Evolutionary conservation across 1,139 yeast species (phyloP).

Genomic region (Williopsis jadinii): DNA sequence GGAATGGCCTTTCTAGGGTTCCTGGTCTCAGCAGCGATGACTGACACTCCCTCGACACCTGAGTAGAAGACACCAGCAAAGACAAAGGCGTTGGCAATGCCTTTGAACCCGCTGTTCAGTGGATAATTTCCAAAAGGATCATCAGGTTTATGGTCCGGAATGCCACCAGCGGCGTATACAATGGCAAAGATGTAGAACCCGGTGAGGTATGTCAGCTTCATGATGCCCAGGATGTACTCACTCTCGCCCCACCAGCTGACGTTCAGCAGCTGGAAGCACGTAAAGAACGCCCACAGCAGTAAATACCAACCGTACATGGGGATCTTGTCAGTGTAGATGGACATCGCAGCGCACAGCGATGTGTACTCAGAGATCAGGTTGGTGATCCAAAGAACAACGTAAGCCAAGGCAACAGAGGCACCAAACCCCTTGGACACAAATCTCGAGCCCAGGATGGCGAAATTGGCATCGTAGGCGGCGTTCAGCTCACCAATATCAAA

Average conservation of each 20-base stretch:
- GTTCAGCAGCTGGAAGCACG: conserved; percentile 46
- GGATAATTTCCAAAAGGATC: conserved; percentile 48
- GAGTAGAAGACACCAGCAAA: conserved; percentile 73
- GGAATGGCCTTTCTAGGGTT: conserved; percentile 76
- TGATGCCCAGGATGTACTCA: conserved; percentile 49
- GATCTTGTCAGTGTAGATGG: conserved; percentile 46
- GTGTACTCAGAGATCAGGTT: conserved; percentile 54
- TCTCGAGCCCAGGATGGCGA: conserved; percentile 45
- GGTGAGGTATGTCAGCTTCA: conserved; percentile 42
- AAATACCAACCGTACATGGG: conserved; percentile 54
- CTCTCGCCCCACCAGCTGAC: conserved; percentile 55
- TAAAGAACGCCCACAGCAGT: conserved; percentile 49
- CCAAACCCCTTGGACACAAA: conserved; percentile 52
- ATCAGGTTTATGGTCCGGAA: conserved; percentile 41
- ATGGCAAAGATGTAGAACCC: conserved; percentile 54
- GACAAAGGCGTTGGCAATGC: conserved; percentile 42
- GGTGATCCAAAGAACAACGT: conserved; percentile 52
- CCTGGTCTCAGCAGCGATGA: conserved; percentile 73
- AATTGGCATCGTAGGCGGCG: conserved; percentile 47
- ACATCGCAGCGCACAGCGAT: conserved; percentile 44
- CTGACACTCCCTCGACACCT: conserved; percentile 69
- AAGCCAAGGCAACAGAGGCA: conserved; percentile 48
- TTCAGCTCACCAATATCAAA: conserved; percentile 52
- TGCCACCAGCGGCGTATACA: conserved; percentile 62
- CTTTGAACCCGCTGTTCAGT: conserved; percentile 37